Evolutionary conservation across 345 rosid species (phyloP), one percentile per base, ranked within the genome.

Genomic region (Passiflora organensis): DNA sequence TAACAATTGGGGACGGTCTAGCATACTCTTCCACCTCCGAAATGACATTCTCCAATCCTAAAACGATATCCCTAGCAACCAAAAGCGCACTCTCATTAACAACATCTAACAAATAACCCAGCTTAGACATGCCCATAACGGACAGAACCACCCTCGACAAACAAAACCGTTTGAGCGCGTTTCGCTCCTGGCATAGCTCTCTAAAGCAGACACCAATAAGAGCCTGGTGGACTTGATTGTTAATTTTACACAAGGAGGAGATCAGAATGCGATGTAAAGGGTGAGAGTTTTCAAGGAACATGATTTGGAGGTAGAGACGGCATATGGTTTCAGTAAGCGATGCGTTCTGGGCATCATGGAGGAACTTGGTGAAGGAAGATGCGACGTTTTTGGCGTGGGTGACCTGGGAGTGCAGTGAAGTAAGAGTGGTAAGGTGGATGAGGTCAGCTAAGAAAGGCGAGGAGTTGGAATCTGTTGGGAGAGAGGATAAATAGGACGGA

Each of bases 41-140:
- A 54, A 91, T 64, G 6, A 88, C 85, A 55, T 74, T 63, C 20
- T 78, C 73, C 75, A 91, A 56, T 58, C 95, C 98, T 17, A 67
- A 65, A 78, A 86, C 86, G 2, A 73, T 64, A 77, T 88, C 95
- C 75, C 72, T 13, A 69, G 81, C 83, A 46, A 91, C 84, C 76
- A 75, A 70, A 77, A 82, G 63, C 2, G 95, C 90, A 53, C 84
- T 84, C 38, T 84, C 96, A 59, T 77, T 80, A 63, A 91, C 43
- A 39, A 82, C 82, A 77, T 78, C 86, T 42, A 82, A 78, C 65
- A 91, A 77, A 66, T 69, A 86, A 36, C 91, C 90, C 69, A 88
- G 71, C 55, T 88, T 91, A 0, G 85, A 95, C 95, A 91, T 84
- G 22, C 96, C 90, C 87, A 91, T 75, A 32, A 84, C 79, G 10